A percentile compares a stretch with the other conserved stretches of the same genome.
These are phyloP conservation scores for Thalassiosira profunda DNA, from an alignment of 108 stramenopile species.

Conservation along the genomic window DNA sequence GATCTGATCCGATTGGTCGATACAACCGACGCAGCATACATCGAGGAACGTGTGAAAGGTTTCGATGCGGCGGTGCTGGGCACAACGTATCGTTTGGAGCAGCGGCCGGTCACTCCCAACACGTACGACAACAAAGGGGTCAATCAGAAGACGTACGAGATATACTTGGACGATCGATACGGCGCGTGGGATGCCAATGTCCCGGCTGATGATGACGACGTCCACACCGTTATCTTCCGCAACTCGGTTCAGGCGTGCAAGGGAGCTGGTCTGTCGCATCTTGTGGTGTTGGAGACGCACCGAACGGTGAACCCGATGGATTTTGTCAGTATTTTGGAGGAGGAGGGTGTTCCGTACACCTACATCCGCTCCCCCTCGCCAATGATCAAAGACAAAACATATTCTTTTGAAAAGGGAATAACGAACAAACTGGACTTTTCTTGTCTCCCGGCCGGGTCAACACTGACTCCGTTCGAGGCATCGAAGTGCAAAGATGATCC, in stretches of 20 bases:
- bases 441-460: constrained; percentile 2
- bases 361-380: constrained; percentile 53
- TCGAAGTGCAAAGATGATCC: background rate
- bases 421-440: constrained; percentile 51
- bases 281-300: constrained; percentile 71
- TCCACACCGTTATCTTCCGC: constrained; percentile 43
- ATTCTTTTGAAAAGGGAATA: constrained; percentile 75
- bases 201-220: constrained; percentile 33
- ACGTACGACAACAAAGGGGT: constrained; percentile 76
- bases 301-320: constrained; percentile 41
- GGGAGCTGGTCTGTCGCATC: constrained; percentile 52
- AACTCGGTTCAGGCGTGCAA: constrained; percentile 60
- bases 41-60: constrained; percentile 50
- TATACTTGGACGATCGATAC: constrained; percentile 72
- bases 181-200: constrained; percentile 25
- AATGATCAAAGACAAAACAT: constrained; percentile 52
- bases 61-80: constrained; percentile 71
- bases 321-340: constrained; percentile 54
- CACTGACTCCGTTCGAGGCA: background rate
- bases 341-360: constrained; percentile 60
- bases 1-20: constrained; percentile 68
- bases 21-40: constrained; percentile 50
- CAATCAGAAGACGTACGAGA: constrained; percentile 81
- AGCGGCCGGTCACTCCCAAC: constrained; percentile 57
- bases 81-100: constrained; percentile 61